These are phyloP conservation scores for Saccharomycopsis sp. DNA, from an alignment of 805 yeast species.

Conservation along the genomic window DNA sequence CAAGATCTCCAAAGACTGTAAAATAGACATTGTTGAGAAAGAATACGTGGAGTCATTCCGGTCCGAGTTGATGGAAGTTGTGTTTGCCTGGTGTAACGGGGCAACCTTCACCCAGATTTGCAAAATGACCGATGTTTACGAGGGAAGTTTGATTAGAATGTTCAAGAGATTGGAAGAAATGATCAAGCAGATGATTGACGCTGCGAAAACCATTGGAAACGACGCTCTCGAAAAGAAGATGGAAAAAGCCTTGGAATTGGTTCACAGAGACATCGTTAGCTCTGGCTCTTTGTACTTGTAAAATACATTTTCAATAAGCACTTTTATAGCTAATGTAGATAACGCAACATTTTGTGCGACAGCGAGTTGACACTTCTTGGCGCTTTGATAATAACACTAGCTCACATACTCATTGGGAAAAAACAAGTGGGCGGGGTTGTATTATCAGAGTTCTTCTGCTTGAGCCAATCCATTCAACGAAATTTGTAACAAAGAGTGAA, in stretches of 20 bases:
- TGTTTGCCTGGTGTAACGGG: conserved; percentile 93
- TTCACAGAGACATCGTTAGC: conserved; percentile 92
- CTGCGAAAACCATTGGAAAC: conserved; percentile 93
- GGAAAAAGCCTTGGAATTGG: conserved; percentile 75
- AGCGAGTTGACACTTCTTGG: no score
- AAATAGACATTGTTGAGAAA: conserved; percentile 81
- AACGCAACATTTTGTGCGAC: no score
- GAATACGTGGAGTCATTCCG: conserved; percentile 89
- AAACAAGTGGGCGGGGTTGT: no score
- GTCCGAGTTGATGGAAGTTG: conserved; percentile 94
- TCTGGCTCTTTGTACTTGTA: conserved; percentile 82
- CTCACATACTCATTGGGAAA: no score
- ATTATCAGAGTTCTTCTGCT: no score
- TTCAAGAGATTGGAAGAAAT: conserved; percentile 92
- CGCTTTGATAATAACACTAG: no score
- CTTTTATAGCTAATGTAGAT: no score
- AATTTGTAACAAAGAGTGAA: no score
- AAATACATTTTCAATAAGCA: no score
- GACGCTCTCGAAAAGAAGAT: conserved; percentile 76
- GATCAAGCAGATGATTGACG: conserved; percentile 79
- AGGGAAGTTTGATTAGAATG: conserved; percentile 91
- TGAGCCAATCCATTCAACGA: no score
- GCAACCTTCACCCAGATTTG: conserved; percentile 94
- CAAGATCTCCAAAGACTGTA: conserved; percentile 79
- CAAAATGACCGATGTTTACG: conserved; percentile 98